phyloP scores from a whole-genome alignment of 805 yeast species.

The Cyberlindnera nakhonratchasimensis region DNA sequence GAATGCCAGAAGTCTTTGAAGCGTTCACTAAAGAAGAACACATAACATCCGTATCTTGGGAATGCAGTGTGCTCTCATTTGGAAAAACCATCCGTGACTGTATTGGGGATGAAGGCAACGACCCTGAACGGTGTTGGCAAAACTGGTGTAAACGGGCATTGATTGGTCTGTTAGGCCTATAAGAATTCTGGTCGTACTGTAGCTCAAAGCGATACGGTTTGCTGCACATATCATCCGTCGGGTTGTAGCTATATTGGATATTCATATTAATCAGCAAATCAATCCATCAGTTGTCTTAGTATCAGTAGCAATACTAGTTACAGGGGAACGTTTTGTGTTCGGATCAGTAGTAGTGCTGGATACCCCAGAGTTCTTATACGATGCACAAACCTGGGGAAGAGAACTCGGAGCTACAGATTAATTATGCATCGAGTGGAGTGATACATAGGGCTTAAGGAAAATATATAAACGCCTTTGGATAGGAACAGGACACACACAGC shows the following conservation, averaged over 20 bases:
- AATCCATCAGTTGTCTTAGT: too few relatives aligned
- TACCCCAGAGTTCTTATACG: not conserved
- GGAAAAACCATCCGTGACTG: not conserved
- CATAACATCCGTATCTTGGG: too few relatives aligned
- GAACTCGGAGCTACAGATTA: too few relatives aligned
- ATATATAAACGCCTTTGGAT: not conserved
- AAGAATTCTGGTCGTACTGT: constrained; percentile 14
- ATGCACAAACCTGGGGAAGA: not conserved
- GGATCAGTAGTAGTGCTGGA: too few relatives aligned
- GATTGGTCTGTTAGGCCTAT: constrained; percentile 18
- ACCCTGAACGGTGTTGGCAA: not conserved
- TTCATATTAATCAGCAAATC: too few relatives aligned
- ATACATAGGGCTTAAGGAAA: not conserved
- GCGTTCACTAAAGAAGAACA: too few relatives aligned
- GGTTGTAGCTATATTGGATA: constrained; percentile 13
- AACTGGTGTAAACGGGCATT: constrained; percentile 14
- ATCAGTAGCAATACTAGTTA: too few relatives aligned
- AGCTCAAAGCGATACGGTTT: constrained; percentile 13
- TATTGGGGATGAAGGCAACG: not conserved
- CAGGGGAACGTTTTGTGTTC: too few relatives aligned
- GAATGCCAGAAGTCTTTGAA: too few relatives aligned
- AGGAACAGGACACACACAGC: too few relatives aligned
- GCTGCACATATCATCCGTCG: constrained; percentile 8
- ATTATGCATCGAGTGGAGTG: not conserved
- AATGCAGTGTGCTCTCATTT: too few relatives aligned